phyloP scores from a whole-genome alignment of 1,284 basidiomycete genomes.

The Rhodotorula sp. region DNA sequence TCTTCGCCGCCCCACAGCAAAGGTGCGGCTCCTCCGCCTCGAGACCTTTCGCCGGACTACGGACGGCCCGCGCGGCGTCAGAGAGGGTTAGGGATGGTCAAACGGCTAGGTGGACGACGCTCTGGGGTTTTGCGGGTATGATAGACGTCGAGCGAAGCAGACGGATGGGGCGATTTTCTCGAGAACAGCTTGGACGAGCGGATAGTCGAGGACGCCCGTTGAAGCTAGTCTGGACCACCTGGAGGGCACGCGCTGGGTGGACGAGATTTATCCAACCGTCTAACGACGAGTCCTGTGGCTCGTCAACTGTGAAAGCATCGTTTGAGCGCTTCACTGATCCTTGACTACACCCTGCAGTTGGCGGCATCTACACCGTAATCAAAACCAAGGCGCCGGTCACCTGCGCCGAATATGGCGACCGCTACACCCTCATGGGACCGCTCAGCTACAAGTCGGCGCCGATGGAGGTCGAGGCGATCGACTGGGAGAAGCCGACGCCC shows the following conservation, averaged over 20 bases:
- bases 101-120: too few species aligned
- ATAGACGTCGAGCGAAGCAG: not conserved
- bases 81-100: not conserved
- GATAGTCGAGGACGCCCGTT: too few species aligned
- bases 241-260: not conserved
- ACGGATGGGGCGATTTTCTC: not conserved
- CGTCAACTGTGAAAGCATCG: not conserved
- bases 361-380: slow-evolving; percentile 98
- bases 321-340: not conserved
- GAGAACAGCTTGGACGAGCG: too few species aligned
- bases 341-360: slow-evolving; percentile 58
- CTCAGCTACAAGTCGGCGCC: slow-evolving; percentile 96
- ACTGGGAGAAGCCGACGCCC: slow-evolving; percentile 57
- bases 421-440: slow-evolving; percentile 89
- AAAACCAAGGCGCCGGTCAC: slow-evolving; percentile 99
- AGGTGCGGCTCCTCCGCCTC: not conserved
- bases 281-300: not conserved
- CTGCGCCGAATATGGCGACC: slow-evolving; percentile 72
- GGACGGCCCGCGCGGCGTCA: too few species aligned
- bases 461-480: slow-evolving; percentile 94
- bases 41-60: too few species aligned
- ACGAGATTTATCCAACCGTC: too few species aligned
- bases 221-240: too few species aligned
- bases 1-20: not conserved
- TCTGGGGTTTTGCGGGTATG: too few species aligned